Evolutionary conservation across 176 grass and related monocot genomes (phyloP).

Genomic region (Zoysia japonica): DNA sequence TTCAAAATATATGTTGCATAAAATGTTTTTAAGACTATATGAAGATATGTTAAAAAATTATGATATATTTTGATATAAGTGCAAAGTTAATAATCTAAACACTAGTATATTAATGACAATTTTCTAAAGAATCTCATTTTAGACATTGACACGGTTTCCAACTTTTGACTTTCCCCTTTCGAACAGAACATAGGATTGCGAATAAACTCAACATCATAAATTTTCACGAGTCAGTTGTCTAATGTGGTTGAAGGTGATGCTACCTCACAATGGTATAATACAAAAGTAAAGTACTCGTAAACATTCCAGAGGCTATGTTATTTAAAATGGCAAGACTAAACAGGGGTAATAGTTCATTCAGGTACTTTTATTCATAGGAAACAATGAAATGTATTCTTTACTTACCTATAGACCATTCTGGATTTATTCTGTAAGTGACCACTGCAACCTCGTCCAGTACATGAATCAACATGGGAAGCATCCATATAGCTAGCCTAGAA

Average conservation of each 20-base stretch:
- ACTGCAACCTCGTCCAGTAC: conserved; percentile 35
- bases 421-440: conserved; percentile 34
- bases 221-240: neutral
- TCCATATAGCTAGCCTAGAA: conserved; percentile 41
- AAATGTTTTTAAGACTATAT: too few species aligned
- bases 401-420: conserved; percentile 51
- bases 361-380: conserved; percentile 2
- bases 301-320: neutral
- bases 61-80: neutral
- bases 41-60: too few species aligned
- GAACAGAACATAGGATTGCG: neutral
- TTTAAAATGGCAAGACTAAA: neutral
- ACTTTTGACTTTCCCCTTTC: neutral
- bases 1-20: too few species aligned
- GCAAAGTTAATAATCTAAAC: neutral
- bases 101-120: neutral
- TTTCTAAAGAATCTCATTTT: neutral
- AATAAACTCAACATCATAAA: conserved; percentile 1
- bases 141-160: neutral
- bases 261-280: conserved; percentile 9
- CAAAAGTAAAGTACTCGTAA: neutral
- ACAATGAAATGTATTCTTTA: conserved; percentile 9
- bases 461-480: conserved; percentile 37
- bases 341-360: conserved; percentile 2
- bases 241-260: neutral